Conservation (phyloP, 495 filamentous ascomycete species). For the Penicillium angulare region DNA sequence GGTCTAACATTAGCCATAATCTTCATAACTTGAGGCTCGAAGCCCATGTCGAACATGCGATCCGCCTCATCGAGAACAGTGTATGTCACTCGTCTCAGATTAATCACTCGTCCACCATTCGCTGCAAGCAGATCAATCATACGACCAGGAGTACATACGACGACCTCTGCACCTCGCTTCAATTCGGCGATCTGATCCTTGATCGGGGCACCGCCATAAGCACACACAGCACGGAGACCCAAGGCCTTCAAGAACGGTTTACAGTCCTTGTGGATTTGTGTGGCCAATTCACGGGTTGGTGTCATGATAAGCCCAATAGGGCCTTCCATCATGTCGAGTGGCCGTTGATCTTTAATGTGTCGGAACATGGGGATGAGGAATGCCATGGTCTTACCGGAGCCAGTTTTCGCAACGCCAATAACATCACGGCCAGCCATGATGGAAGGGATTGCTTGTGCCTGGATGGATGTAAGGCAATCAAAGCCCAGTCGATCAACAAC, state of each 20-base stretch:
- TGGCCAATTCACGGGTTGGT: constrained; percentile 91
- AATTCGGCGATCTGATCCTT: constrained; percentile 97
- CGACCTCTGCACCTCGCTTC: constrained; percentile 91
- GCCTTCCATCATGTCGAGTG: constrained; percentile 80
- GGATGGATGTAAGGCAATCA: constrained; percentile 87
- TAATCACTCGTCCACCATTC: constrained; percentile 90
- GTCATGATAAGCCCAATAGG: constrained; percentile 88
- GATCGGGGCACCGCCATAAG: constrained; percentile 93
- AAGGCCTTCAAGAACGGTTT: constrained; percentile 90
- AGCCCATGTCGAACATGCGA: constrained; percentile 99
- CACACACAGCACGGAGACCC: constrained; percentile 88
- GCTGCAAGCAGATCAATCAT: constrained; percentile 94
- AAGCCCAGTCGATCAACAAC: constrained; percentile 82
- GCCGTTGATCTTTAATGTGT: constrained; percentile 91
- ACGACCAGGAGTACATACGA: constrained; percentile 94
- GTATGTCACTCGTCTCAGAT: constrained; percentile 84
- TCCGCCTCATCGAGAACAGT: constrained; percentile 96
- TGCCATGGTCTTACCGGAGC: constrained; percentile 97
- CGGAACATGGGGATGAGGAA: constrained; percentile 95
- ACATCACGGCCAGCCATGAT: constrained; percentile 97
- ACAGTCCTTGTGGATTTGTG: constrained; percentile 91
- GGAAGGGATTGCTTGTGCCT: constrained; percentile 89
- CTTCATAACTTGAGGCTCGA: constrained; percentile 97
- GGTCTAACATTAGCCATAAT: constrained; percentile 88
- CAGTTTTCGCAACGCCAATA: constrained; percentile 95